Conservation (phyloP, 257 asterid species). For the Dorcoceras hygrometricum region DNA sequence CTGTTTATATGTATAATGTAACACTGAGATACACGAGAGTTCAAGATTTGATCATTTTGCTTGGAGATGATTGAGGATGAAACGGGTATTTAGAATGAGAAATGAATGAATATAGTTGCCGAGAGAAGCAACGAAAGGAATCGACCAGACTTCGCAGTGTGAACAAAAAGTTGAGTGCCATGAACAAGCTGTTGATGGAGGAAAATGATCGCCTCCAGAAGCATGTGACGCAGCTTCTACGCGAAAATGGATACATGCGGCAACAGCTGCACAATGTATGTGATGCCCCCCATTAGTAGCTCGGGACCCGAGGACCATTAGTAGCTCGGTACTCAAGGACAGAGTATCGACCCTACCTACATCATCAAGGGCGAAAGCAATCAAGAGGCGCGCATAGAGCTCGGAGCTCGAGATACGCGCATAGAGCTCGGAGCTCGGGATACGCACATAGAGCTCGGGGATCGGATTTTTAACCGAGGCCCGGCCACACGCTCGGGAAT, state of each 20-base stretch:
- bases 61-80: not conserved
- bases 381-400: too few species aligned
- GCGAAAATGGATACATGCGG: conserved; percentile 80
- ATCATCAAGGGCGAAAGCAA: too few species aligned
- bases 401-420: too few species aligned
- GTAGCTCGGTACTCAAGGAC: too few species aligned
- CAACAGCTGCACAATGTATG: conserved; percentile 85
- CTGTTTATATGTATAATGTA: conserved; percentile 7
- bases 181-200: conserved; percentile 93
- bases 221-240: conserved; percentile 89
- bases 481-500: too few species aligned
- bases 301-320: too few species aligned
- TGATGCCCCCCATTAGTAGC: too few species aligned
- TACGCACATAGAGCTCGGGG: too few species aligned
- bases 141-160: conserved; percentile 77
- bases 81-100: not conserved
- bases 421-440: too few species aligned
- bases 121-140: conserved; percentile 92
- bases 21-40: not conserved
- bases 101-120: conserved; percentile 51
- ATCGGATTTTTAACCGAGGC: too few species aligned
- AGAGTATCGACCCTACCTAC: too few species aligned
- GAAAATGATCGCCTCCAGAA: conserved; percentile 94
- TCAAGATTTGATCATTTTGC: conserved; percentile 1
- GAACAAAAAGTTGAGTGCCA: conserved; percentile 70